Evolutionary conservation across 768 basidiomycete species (phyloP).

Genomic region (Leccinum incarnatum): DNA sequence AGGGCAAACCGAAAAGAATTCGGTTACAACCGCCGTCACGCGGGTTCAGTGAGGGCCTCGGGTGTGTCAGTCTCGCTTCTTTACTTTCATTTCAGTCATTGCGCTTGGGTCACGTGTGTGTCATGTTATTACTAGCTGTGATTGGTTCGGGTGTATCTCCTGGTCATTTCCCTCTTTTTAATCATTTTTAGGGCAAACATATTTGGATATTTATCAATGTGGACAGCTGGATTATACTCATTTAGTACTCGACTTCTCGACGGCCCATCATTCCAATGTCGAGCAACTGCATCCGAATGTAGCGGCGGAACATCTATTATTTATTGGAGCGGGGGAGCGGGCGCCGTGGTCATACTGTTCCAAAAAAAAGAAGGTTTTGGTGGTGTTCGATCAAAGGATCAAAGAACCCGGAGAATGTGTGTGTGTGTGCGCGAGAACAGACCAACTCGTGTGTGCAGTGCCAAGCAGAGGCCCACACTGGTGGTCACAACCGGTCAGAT

Average conservation of each 20-base stretch:
- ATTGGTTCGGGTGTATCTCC: neutral
- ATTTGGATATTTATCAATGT: neutral
- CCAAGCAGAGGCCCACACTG: neutral
- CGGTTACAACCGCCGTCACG: conserved; percentile 3
- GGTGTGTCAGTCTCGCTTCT: neutral
- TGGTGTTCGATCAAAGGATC: neutral
- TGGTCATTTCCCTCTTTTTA: neutral
- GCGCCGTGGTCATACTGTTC: neutral
- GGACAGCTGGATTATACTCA: neutral
- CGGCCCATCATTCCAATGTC: neutral
- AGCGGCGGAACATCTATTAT: neutral
- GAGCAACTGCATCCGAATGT: neutral
- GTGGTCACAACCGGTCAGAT: neutral
- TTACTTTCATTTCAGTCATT: neutral
- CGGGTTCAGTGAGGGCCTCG: neutral
- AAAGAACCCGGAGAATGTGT: neutral
- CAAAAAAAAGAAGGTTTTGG: neutral
- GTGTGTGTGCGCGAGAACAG: neutral
- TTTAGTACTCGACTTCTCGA: neutral
- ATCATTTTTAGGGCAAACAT: neutral
- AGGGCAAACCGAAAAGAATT: conserved; percentile 17
- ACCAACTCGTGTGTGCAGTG: neutral
- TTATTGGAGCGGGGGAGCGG: neutral
- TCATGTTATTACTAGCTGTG: neutral
- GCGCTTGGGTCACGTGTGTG: neutral